Base-by-base conservation (phyloP, 148 eudicot genomes). In the Bassia scoparia region DNA sequence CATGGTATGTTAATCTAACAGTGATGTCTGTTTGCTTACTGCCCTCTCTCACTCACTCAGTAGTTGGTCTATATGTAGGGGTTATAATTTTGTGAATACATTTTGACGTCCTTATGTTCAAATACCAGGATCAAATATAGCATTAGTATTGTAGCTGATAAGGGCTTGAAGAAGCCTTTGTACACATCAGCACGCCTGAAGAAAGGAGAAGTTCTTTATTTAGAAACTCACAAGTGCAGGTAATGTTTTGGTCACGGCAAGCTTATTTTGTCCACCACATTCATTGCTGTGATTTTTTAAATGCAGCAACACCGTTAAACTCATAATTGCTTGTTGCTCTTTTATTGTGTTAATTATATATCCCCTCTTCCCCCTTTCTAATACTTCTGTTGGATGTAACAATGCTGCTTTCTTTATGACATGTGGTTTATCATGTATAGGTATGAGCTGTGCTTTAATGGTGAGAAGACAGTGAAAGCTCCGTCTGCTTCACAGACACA, bases 111-210 rank as follows among this genome's bases (percentile, higher is more conserved):
- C 31, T 34, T 33, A 48, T 61, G 38, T 16, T 68, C 33, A 43
- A 70, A 64, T 83, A 61, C 37, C 86, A 95, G 99, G 99, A 84
- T 88, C 38, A 92, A 95, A 73, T 95, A 95, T 74, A 95, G 97
- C 73, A 84, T 95, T 72, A 95, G 91, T 72, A 80, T 87, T 71
- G 93, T 95, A 72, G 99, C 99, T 23, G 99, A 95, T 86, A 91
- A 95, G 82, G 99, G 99, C 44, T 86, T 95, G 72, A 95, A 95
- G 72, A 89, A 85, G 81, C 88, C 97, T 58, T 83, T 86, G 67
- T 95, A 81, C 77, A 91, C 99, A 46, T 91, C 97, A 79, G 93
- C 99, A 55, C 96, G 99, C 55, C 64, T 95, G 87, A 95, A 95
- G 80, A 95, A 89, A 83, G 99, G 99, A 54, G 99, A 95, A 79